Base-by-base conservation (phyloP, 2,329 filamentous ascomycete genomes). In the Trichoderma asperellum region DNA sequence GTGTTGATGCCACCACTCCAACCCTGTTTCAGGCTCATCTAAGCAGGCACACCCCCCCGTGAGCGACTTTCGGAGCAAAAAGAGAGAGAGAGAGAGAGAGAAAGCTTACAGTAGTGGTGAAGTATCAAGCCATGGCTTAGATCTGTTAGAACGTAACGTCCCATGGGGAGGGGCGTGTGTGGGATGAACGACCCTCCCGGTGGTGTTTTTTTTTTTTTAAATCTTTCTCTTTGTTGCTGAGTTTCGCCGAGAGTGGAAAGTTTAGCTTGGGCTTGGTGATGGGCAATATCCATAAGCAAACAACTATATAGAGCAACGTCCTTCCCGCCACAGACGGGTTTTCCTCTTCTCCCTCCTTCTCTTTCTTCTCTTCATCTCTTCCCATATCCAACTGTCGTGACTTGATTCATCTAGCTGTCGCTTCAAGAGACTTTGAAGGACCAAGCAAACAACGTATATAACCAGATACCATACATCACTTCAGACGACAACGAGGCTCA, bases 61-160 rank as follows among this genome's bases (percentile, higher is more conserved):
- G 63, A 66, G 63, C 63, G 63, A 57, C 63, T 66, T 58, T 66
- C 63, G 63, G 63, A 66, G 63, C 55, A 47, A 18, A 10, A 2
- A 55, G 4, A n/a, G 6, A 14, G n/a, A n/a, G n/a, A n/a, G n/a
- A 8, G 7, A n/a, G 18, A 14, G 24, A 24, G 24, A 24, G 24
- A 43, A n/a, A 18, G 40, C 40, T 43, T 43, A 16, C 18, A 40
- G 37, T n/a, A n/a, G 18, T 43, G 4, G 5, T 43, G 18, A 43
- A 43, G 40, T 43, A 43, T 43, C 40, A 29, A 29, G n/a, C 14
- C 37, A 47, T 49, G 62, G 37, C 53, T 57, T 58, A n/a, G 37
- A 53, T 24, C 34, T 64, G 3, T 11, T 16, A 21, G 43, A 53
- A 27, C 53, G 63, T 58, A 66, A 66, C 63, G 53, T 66, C 40